A percentile compares a stretch with the other conserved stretches of the same genome.
Evolutionary conservation across 1,139 yeast species (phyloP).

Genomic region (Saccharomycopsis hybrid): DNA sequence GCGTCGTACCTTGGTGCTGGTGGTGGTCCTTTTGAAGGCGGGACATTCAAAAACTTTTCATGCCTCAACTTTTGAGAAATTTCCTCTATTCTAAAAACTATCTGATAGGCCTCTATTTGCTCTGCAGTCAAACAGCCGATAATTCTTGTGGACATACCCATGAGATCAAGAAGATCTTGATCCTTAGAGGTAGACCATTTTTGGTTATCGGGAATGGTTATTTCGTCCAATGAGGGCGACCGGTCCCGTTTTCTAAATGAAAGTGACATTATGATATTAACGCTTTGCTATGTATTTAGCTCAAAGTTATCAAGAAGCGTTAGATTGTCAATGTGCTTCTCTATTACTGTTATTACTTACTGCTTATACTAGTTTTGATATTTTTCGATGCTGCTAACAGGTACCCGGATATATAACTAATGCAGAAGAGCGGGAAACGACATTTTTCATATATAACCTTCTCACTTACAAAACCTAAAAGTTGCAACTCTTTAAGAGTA

Average conservation of each 20-base stretch:
- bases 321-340: too few relatives aligned
- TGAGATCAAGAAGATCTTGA: conserved; percentile 22
- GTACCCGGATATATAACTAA: too few relatives aligned
- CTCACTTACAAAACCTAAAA: too few relatives aligned
- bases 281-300: too few relatives aligned
- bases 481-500: too few relatives aligned
- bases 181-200: conserved; percentile 8
- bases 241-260: background rate
- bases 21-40: conserved; percentile 46
- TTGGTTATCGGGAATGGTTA: background rate
- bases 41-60: conserved; percentile 25
- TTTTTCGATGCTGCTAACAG: too few relatives aligned
- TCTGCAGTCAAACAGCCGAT: conserved; percentile 67
- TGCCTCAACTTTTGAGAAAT: conserved; percentile 53
- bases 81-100: conserved; percentile 72
- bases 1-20: conserved; percentile 91
- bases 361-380: too few relatives aligned
- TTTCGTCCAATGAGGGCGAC: background rate
- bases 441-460: too few relatives aligned
- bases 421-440: too few relatives aligned
- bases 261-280: conserved; percentile 1
- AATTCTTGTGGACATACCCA: conserved; percentile 35
- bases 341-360: too few relatives aligned
- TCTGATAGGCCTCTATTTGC: conserved; percentile 77
- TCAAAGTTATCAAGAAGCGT: too few relatives aligned